Percentiles rank a stretch among this genome's conserved stretches.
Conservation (phyloP, 108 stramenopile species). For the Skeletonema potamos region DNA sequence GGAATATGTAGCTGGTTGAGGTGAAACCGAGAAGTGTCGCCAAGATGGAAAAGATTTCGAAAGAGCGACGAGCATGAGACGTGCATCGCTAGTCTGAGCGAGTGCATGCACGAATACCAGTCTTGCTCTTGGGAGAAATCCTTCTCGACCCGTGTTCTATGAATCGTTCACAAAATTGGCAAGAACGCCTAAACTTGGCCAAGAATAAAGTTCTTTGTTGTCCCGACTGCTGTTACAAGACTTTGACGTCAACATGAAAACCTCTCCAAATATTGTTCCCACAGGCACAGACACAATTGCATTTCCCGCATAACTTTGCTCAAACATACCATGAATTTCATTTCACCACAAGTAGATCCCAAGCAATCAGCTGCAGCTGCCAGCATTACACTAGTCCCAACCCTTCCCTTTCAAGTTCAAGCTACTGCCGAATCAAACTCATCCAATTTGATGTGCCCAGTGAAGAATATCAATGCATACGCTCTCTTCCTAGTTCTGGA, state of each 20-base stretch:
- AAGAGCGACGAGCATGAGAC: not conserved
- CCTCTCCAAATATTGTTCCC: not conserved
- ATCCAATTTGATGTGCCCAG: not conserved
- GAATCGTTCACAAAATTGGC: not conserved
- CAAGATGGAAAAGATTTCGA: not conserved
- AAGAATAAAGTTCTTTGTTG: not conserved
- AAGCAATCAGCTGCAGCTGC: not conserved
- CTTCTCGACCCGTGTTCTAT: no score
- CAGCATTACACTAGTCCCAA: not conserved
- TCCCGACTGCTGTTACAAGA: no score
- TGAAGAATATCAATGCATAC: slow-evolving; percentile 12
- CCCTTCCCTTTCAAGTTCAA: not conserved
- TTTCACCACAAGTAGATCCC: not conserved
- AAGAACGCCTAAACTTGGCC: no score
- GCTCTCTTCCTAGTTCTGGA: slow-evolving; percentile 18
- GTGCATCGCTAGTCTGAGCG: not conserved
- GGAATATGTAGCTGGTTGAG: not conserved
- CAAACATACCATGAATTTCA: not conserved
- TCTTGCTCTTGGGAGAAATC: no score
- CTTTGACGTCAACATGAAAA: no score
- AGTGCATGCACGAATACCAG: not conserved
- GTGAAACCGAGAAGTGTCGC: not conserved
- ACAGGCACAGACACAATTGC: no score
- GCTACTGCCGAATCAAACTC: not conserved
- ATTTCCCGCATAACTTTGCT: not conserved